phyloP scores from a whole-genome alignment of 2,329 filamentous ascomycete genomes.

The Trichophyton rubrum region DNA sequence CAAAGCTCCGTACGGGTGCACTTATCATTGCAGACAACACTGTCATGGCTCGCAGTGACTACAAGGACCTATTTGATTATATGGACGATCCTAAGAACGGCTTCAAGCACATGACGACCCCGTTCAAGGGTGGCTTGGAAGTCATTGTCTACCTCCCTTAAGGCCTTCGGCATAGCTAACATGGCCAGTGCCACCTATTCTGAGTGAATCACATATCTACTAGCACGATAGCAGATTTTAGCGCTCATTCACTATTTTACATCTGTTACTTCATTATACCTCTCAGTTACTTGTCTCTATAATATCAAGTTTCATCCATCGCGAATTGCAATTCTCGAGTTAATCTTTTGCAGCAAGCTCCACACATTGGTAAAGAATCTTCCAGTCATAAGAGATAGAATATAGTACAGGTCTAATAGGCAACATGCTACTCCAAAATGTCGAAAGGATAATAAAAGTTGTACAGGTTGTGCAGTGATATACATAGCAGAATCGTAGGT shows the following conservation, averaged over 20 bases:
- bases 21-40: conserved; percentile 42
- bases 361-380: neutral
- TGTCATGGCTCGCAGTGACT: conserved; percentile 27
- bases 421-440: neutral
- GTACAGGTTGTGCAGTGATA: neutral
- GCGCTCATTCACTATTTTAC: neutral
- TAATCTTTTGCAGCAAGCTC: neutral
- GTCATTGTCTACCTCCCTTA: conserved; percentile 29
- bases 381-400: neutral
- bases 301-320: neutral
- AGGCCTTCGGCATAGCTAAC: neutral
- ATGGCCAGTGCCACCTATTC: neutral
- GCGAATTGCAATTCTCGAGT: neutral
- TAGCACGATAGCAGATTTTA: too few relatives aligned
- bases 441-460: neutral
- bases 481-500: neutral
- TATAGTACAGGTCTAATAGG: neutral
- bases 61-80: conserved; percentile 38
- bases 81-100: conserved; percentile 36
- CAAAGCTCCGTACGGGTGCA: conserved; percentile 36
- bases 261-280: neutral
- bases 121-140: conserved; percentile 39
- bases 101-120: conserved; percentile 40
- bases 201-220: neutral
- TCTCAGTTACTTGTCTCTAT: neutral